Evolutionary conservation across 306 rosid genomes (phyloP).

Genomic region (Rosa chinensis): DNA sequence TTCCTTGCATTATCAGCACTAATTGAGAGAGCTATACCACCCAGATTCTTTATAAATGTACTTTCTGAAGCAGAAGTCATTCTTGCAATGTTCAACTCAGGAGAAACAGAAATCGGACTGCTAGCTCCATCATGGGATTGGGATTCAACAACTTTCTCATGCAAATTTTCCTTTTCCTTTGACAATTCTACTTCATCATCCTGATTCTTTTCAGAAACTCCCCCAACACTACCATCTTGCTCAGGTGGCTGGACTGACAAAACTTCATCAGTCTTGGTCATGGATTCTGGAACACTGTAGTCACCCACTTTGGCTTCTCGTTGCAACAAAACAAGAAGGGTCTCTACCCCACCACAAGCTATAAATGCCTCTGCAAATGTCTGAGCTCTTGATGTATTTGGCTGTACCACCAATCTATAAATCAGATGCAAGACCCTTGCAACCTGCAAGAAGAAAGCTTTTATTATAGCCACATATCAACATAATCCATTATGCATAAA

Average conservation of each 20-base stretch:
- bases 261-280: conserved; percentile 34
- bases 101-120: conserved; percentile 40
- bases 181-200: conserved; percentile 38
- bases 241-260: conserved; percentile 31
- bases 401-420: conserved; percentile 90
- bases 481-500: not conserved
- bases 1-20: conserved; percentile 95
- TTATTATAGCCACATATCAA: conserved; percentile 6
- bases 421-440: conserved; percentile 90
- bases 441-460: conserved; percentile 50
- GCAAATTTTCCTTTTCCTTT: conserved; percentile 46
- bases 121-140: conserved; percentile 43
- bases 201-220: conserved; percentile 38
- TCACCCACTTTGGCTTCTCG: conserved; percentile 89
- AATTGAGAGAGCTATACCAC: conserved; percentile 87
- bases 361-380: conserved; percentile 88
- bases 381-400: conserved; percentile 78
- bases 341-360: conserved; percentile 87
- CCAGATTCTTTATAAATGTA: conserved; percentile 60
- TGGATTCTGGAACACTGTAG: conserved; percentile 46
- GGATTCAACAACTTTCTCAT: conserved; percentile 49
- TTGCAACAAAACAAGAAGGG: conserved; percentile 89
- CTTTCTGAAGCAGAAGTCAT: conserved; percentile 55
- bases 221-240: conserved; percentile 37
- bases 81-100: conserved; percentile 49